Evolutionary conservation across 371 early-diverging fungal species (phyloP).

Genomic region (Mucor racemosus): DNA sequence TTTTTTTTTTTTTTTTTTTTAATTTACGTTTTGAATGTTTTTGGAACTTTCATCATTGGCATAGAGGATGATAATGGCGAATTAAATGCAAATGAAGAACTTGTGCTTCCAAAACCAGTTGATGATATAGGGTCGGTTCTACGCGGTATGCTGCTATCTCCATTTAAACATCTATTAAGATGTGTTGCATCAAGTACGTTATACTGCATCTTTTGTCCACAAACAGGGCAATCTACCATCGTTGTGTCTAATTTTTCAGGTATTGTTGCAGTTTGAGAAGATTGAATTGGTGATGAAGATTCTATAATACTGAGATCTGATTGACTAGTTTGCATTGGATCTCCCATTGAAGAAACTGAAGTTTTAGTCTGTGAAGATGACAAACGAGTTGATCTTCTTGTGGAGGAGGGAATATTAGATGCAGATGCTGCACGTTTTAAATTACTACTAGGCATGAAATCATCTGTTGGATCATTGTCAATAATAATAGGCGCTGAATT

Average conservation of each 20-base stretch:
- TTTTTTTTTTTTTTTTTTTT: too few species aligned
- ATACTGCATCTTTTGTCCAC: conserved; percentile 18
- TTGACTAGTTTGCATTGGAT: not conserved
- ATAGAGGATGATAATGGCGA: not conserved
- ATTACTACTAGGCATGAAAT: not conserved
- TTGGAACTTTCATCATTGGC: not conserved
- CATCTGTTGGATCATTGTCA: not conserved
- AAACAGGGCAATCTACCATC: conserved; percentile 28
- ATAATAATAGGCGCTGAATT: too few species aligned
- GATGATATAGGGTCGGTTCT: too few species aligned
- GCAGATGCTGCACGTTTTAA: not conserved
- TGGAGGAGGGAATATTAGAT: not conserved
- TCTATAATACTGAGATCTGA: not conserved
- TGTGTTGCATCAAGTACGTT: conserved; percentile 23
- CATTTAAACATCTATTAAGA: conserved; percentile 26
- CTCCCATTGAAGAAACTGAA: not conserved
- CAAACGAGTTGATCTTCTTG: conserved; percentile 12
- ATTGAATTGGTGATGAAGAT: not conserved
- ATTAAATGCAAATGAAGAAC: not conserved
- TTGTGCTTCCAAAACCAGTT: not conserved
- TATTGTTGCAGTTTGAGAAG: not conserved
- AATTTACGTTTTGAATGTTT: conserved; percentile 1
- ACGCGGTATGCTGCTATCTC: too few species aligned
- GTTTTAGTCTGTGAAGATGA: not conserved
- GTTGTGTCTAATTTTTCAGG: not conserved